These are phyloP conservation scores for Vicia sativa DNA, from an alignment of 306 rosid species.

Conservation along the genomic window DNA sequence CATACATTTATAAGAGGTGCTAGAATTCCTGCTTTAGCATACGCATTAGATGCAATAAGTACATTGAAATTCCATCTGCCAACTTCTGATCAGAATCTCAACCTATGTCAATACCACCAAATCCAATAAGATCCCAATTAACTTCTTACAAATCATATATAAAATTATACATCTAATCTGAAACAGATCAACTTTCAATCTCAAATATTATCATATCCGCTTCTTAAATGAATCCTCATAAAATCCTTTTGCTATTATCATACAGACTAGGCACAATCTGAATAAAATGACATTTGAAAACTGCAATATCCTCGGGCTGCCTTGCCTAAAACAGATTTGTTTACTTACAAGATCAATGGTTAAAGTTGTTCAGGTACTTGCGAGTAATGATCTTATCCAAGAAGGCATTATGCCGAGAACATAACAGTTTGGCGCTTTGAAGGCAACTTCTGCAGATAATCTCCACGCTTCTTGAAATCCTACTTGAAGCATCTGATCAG, in stretches of 20 bases:
- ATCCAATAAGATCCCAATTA: too few relatives aligned
- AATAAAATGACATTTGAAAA: constrained; percentile 16
- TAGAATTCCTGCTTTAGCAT: constrained; percentile 77
- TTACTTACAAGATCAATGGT: constrained; percentile 90
- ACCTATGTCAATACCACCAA: constrained; percentile 49
- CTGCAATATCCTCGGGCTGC: neutral
- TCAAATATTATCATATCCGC: neutral
- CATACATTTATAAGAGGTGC: constrained; percentile 78
- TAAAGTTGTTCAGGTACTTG: constrained; percentile 66
- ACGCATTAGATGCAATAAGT: constrained; percentile 55
- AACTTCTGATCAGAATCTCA: constrained; percentile 96
- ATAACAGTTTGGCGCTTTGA: constrained; percentile 82
- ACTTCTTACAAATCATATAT: too few relatives aligned
- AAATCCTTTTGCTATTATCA: neutral
- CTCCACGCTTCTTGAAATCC: constrained; percentile 97
- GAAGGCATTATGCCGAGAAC: constrained; percentile 99
- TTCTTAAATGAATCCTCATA: neutral
- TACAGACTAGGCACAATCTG: neutral
- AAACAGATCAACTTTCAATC: neutral
- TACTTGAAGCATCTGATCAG: constrained; percentile 99
- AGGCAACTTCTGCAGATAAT: constrained; percentile 80
- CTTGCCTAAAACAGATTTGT: constrained; percentile 14
- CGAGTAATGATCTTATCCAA: constrained; percentile 75
- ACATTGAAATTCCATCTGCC: constrained; percentile 91
- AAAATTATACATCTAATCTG: constrained; percentile 13